Evolutionary conservation across 306 rosid genomes (phyloP), one percentile per base, ranked within the genome.

Genomic region (Myrica gale): DNA sequence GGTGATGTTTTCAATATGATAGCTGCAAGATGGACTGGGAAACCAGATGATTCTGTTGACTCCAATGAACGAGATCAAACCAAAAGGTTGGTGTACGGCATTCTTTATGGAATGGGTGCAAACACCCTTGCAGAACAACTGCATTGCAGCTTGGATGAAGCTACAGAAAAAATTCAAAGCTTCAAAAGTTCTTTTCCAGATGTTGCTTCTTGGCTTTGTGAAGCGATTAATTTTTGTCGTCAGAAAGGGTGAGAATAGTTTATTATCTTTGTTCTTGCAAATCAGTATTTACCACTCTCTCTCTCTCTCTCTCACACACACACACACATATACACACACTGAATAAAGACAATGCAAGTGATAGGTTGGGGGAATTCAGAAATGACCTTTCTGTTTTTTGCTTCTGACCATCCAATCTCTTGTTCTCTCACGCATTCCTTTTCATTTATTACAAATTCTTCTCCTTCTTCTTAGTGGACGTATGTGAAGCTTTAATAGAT

Each of bases 21-120:
- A 73, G 95, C 98, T 9, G 92, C 97, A 62, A 90, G 91, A 87
- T 95, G 98, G 98, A 88, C 86, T 71, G 88, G 96, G 71, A 83
- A 82, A 70, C 70, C 95, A 39, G 96, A 90, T 85, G 88, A 80
- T 74, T 86, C 92, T 74, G 87, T 95, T 73, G 82, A 82, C 46
- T 76, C 93, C 42, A 69, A 80, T 71, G 91, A 86, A 81, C 88
- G 98, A 84, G 96, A 95, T 51, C 96, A 90, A 79, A 92, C 95
- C 81, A 95, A 95, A 87, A 87, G 84, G 85, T 83, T 95, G 92
- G 93, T 95, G 13, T 95, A 95, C 65, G 98, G 98, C 62, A 92
- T 95, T 84, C 98, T 95, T 72, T 95, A 95, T 81, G 98, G 97
- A 79, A 95, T 95, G 98, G 98, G 97, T 79, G 85, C 89, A 43